Base-by-base conservation (phyloP, 139 green algal species). In the Chlorella sp. region DNA sequence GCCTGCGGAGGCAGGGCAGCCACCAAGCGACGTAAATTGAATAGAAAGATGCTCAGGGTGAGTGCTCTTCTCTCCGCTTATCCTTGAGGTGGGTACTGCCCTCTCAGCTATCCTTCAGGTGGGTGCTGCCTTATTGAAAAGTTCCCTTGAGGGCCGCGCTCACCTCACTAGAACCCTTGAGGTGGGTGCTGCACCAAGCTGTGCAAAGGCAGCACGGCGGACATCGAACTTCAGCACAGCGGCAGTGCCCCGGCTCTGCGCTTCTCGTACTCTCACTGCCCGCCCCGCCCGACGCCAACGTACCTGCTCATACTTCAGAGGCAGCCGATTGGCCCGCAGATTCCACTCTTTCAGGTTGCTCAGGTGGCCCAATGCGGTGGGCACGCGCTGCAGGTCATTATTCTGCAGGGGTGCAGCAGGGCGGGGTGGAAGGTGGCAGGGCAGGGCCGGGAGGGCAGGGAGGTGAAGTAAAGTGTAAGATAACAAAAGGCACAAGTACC, bases 1-100 rank as follows among this genome's bases (percentile, higher is more conserved):
- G 96, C 96, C 76, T 89, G 88, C 90, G 81, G 1, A 1, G 12
- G 32, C 64, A 71, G 5, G 30, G 78, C 1, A 37, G 39, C 9
- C 1, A 57, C 48, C 48, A 26, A 11, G n/a, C n/a, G 24, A 11
- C 2, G 64, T 73, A 2, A 73, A 3, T 26, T 16, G 64, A 3
- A 3, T 3, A 26, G 64, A 26, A 16, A 4, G 2, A 14, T 11
- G 64, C 64, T 73, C 24, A 4, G 15, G 64, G 3, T n/a, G 64
- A 3, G 64, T n/a, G 64, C 21, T 73, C 11, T 3, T 14, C 64
- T n/a, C 11, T 16, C 64, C 5, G 21, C n/a, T 7, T 14, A 73
- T 30, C 64, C 64, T 26, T 7, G 64, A 57, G 48, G 9, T 57
- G 48, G 48, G 48, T 57, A 3, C 64, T 73, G 64, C 64, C n/a